Base-by-base conservation (phyloP, 371 early-diverging fungal species). In the Haplosporangium sp. region DNA sequence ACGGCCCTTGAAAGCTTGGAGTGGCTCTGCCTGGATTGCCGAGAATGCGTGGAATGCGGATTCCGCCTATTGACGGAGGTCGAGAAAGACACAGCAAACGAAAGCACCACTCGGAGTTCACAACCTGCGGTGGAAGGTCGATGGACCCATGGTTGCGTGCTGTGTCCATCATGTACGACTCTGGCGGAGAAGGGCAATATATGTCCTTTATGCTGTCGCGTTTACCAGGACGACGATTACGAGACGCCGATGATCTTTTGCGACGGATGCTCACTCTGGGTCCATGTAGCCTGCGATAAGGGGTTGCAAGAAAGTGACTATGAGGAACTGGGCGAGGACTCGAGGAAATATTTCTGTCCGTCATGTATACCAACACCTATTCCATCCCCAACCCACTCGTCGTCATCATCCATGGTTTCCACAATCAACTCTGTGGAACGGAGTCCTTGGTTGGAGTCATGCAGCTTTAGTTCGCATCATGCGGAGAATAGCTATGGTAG, bases 181-280 rank as follows among this genome's bases (percentile, higher is more conserved):
- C 74, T 83, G 46, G 71, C 83, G 9, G 82, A 72, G 11, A 80
- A 80, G 41, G 87, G 81, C 1, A 81, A 83, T 16, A 73, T 85
- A 41, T 87, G 87, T 36, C 86, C 86, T 8, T 67, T 82, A 21
- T 87, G 87, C 69, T 54, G 82, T 16, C 65, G 81, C 14, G 67
- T 82, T 2, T 84, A 87, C 51, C 62, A 73, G 42, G 81, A 77
- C 55, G 73, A 67, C 36, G 75, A 79, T 45, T 75, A 82, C 55
- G 84, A 83, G 55, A 73, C 84, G 36, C 83, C 77, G 42, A 86
- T 87, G 86, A 83, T 86, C 20, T 83, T 84, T 69, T 87, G 86
- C 61, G 87, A 87, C 48, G 74, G 84, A 6, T 87, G 87, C 47
- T 72, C 74, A 4, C 61, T 73, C 18, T 87, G 87, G 87, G 77